phyloP scores from a whole-genome alignment of 768 basidiomycete species.

The Lentinula edodes region DNA sequence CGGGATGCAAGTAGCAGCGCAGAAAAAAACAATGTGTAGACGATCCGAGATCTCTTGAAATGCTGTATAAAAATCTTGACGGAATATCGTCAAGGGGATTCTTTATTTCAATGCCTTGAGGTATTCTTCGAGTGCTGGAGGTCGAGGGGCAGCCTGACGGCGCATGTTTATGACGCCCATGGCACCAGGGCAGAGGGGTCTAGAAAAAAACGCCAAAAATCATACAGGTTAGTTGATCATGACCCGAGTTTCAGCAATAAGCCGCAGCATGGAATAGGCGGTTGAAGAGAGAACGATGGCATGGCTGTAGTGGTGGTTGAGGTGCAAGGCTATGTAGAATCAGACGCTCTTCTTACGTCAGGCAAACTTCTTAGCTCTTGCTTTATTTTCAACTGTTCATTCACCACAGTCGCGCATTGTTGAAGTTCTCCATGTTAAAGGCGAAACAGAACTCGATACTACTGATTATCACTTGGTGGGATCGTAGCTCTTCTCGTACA shows the following conservation, averaged over 20 bases:
- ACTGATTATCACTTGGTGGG: too few relatives aligned
- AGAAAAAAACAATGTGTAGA: neutral
- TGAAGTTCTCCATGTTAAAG: too few relatives aligned
- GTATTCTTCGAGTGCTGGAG: neutral
- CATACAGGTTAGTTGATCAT: neutral
- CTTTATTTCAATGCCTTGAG: neutral
- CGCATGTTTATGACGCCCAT: neutral
- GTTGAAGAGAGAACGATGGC: neutral
- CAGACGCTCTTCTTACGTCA: too few relatives aligned
- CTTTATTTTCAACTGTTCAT: too few relatives aligned
- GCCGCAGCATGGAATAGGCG: neutral
- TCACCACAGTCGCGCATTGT: too few relatives aligned
- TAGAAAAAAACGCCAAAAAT: neutral
- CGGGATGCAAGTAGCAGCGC: neutral
- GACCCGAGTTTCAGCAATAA: neutral
- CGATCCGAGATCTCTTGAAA: neutral
- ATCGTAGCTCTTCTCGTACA: too few relatives aligned
- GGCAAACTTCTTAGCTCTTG: too few relatives aligned
- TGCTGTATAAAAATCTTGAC: neutral
- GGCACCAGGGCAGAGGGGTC: neutral
- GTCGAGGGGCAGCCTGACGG: neutral
- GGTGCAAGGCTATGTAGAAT: too few relatives aligned
- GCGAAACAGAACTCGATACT: too few relatives aligned
- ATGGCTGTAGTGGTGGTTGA: neutral
- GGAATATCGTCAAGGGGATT: neutral